These are phyloP conservation scores for Cyberlindnera xylosilytica DNA, from an alignment of 805 yeast genomes.

Conservation along the genomic window DNA sequence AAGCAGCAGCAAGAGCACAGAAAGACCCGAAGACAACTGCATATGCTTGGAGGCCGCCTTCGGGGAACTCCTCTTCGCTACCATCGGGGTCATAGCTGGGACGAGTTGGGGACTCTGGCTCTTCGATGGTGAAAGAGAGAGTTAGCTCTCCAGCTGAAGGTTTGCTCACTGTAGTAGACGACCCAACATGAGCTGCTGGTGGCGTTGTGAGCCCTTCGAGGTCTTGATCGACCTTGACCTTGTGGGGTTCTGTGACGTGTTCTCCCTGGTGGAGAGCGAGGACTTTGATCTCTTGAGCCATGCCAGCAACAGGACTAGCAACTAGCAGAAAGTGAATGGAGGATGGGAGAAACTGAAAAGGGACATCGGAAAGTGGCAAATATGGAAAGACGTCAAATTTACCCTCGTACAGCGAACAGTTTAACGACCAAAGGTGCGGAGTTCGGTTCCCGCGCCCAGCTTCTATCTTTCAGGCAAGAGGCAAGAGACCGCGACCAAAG, in stretches of 20 bases:
- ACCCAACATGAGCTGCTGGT: neutral
- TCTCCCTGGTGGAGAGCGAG: neutral
- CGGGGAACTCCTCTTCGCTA: slow-evolving; percentile 37
- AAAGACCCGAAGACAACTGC: slow-evolving; percentile 40
- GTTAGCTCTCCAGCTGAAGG: neutral
- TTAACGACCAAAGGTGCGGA: too few relatives aligned
- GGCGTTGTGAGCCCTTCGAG: neutral
- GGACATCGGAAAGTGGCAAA: too few relatives aligned
- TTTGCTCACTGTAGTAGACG: slow-evolving; percentile 2
- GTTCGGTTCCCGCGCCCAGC: neutral
- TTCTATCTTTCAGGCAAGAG: too few relatives aligned
- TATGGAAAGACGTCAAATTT: too few relatives aligned
- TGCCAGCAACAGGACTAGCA: too few relatives aligned
- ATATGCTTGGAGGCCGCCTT: slow-evolving; percentile 42
- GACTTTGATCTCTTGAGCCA: slow-evolving; percentile 5
- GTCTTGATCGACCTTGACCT: slow-evolving; percentile 3
- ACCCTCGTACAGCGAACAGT: too few relatives aligned
- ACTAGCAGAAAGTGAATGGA: too few relatives aligned
- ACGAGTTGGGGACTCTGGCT: neutral
- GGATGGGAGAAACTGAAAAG: too few relatives aligned
- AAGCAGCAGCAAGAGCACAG: slow-evolving; percentile 46
- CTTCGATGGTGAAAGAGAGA: neutral
- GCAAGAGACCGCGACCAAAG: too few relatives aligned
- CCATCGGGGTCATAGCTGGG: too few relatives aligned
- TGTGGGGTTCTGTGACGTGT: neutral